Percentiles rank a stretch among this genome's conserved stretches.
Evolutionary conservation across 192 early-diverging fungal genomes (phyloP).

Genomic region (Linnemannia hyalina): DNA sequence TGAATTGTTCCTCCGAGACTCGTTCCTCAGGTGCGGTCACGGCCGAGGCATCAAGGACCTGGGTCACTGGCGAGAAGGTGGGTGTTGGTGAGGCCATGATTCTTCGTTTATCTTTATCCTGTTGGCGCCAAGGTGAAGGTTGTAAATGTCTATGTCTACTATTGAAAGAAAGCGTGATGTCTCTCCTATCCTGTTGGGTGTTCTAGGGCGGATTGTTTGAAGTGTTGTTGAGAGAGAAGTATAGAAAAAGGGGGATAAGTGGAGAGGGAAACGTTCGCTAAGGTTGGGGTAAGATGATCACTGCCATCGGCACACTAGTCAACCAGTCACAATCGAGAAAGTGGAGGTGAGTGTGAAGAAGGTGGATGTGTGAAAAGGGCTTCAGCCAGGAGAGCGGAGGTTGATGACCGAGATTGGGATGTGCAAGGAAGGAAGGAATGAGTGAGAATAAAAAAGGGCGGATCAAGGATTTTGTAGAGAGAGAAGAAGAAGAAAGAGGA

Average conservation of each 20-base stretch:
- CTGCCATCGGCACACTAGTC: background rate
- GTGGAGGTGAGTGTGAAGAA: background rate
- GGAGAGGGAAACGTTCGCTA: background rate
- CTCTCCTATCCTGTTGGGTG: background rate
- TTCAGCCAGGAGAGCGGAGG: background rate
- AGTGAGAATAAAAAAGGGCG: background rate
- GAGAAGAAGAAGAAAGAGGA: background rate
- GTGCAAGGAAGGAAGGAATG: background rate
- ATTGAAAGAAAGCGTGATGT: background rate
- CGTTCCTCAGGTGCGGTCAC: slow-evolving; percentile 34
- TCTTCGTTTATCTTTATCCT: background rate
- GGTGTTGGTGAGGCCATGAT: background rate
- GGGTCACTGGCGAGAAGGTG: slow-evolving; percentile 45
- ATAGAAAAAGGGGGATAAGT: slow-evolving; percentile 2
- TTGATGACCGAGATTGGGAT: background rate
- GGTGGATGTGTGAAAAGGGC: background rate
- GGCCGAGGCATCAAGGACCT: slow-evolving; percentile 22
- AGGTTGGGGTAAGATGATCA: slow-evolving; percentile 8
- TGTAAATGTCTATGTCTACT: background rate
- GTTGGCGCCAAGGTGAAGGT: no score
- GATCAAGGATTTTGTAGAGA: no score
- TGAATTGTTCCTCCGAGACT: slow-evolving; percentile 53
- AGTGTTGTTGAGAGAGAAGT: background rate
- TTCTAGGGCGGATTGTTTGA: background rate
- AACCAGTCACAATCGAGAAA: background rate